phyloP scores from a whole-genome alignment of 2,329 filamentous ascomycete species.

The Colletotrichum sansevieriae region DNA sequence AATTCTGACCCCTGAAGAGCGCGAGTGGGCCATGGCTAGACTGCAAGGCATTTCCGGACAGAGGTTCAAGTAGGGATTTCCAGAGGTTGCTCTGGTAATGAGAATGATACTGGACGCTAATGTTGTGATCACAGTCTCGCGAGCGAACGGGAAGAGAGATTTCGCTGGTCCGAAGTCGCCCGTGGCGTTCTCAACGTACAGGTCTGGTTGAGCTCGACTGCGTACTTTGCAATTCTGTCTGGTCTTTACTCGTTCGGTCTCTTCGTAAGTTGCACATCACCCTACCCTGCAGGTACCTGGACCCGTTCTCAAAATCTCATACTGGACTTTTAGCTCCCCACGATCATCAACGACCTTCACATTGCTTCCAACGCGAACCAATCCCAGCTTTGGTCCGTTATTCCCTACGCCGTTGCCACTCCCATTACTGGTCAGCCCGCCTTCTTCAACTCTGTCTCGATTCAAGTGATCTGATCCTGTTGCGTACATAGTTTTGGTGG shows the following conservation, averaged over 20 bases:
- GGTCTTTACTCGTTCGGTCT: slow-evolving; percentile 74
- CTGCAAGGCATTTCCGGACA: slow-evolving; percentile 55
- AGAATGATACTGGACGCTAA: background rate
- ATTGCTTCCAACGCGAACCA: slow-evolving; percentile 68
- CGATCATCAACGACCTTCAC: slow-evolving; percentile 70
- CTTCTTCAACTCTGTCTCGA: background rate
- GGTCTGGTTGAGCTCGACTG: slow-evolving; percentile 72
- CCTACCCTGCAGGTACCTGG: no score
- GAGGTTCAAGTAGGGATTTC: slow-evolving; percentile 46
- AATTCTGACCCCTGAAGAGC: slow-evolving; percentile 67
- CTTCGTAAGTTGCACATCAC: slow-evolving; percentile 60
- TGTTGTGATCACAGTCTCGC: slow-evolving; percentile 39
- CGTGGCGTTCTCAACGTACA: slow-evolving; percentile 72
- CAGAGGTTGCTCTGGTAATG: background rate
- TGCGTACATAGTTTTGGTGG: slow-evolving; percentile 60
- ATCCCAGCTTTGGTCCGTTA: slow-evolving; percentile 73
- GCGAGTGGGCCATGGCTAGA: slow-evolving; percentile 60
- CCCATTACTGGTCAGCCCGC: slow-evolving; percentile 61
- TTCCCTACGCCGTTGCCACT: slow-evolving; percentile 72
- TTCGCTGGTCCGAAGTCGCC: slow-evolving; percentile 72
- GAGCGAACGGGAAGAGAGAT: slow-evolving; percentile 58
- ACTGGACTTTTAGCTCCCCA: slow-evolving; percentile 62
- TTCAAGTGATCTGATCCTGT: no score
- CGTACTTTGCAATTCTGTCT: slow-evolving; percentile 71
- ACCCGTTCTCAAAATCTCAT: no score